phyloP scores from a whole-genome alignment of 2,329 filamentous ascomycete species.

The Fusarium mangiferae region DNA sequence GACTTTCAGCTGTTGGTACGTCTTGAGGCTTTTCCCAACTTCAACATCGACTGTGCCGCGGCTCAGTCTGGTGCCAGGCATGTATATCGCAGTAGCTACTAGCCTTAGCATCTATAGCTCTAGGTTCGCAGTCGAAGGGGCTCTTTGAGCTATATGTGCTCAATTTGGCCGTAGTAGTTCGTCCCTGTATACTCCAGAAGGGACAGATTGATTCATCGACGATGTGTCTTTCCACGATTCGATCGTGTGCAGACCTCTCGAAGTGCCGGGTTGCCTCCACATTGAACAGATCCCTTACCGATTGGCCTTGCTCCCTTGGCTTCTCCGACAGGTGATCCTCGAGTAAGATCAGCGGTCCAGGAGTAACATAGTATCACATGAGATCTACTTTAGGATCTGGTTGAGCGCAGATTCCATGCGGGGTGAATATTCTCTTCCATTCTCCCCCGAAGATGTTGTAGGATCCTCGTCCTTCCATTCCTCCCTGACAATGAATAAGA shows the following conservation, averaged over 20 bases:
- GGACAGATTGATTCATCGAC: background rate
- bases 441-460: too few species aligned
- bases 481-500: too few species aligned
- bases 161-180: background rate
- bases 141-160: background rate
- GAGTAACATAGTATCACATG: background rate
- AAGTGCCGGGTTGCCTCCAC: background rate
- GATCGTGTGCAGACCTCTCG: background rate
- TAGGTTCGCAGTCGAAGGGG: background rate
- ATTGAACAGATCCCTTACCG: background rate
- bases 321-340: background rate
- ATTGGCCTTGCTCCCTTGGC: background rate
- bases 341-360: background rate
- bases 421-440: too few species aligned
- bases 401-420: too few species aligned
- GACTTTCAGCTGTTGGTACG: background rate
- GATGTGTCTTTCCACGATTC: background rate
- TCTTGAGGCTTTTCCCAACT: background rate
- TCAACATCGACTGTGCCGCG: background rate
- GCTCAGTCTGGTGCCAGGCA: background rate
- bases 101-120: background rate
- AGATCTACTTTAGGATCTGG: background rate
- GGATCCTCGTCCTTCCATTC: too few species aligned
- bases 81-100: background rate
- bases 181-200: background rate